Evolutionary conservation across 257 asterid genomes (phyloP).

Genomic region (Voacanga thouarsii): DNA sequence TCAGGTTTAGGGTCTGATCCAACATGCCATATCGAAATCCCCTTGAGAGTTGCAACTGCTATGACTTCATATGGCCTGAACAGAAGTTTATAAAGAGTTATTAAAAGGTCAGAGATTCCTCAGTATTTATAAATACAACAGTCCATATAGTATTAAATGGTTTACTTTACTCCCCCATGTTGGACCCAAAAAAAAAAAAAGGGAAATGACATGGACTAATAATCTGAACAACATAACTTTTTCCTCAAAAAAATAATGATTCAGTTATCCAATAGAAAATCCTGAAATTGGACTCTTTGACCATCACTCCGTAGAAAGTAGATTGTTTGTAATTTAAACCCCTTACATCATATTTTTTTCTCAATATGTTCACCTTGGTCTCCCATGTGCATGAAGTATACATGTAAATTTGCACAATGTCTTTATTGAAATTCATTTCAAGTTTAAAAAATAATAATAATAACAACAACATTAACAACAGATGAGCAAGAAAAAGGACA

Average conservation of each 20-base stretch:
- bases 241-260: neutral
- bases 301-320: neutral
- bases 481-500: neutral
- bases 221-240: neutral
- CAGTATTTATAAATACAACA: neutral
- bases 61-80: constrained; percentile 88
- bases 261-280: neutral
- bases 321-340: neutral
- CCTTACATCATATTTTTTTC: neutral
- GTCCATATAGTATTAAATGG: neutral
- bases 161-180: neutral
- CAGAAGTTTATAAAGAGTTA: constrained; percentile 10
- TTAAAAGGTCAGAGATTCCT: neutral
- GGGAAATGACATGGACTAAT: neutral
- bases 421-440: neutral
- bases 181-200: neutral
- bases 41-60: constrained; percentile 76
- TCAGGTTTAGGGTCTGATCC: constrained; percentile 68
- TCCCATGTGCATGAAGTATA: neutral
- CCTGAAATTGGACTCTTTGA: neutral
- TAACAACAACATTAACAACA: neutral
- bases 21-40: constrained; percentile 86
- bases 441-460: neutral
- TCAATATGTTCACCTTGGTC: neutral
- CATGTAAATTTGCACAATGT: neutral